A percentile compares a stretch with the other conserved stretches of the same genome.
phyloP scores from a whole-genome alignment of 257 asterid genomes.

The Capsicum chinense region DNA sequence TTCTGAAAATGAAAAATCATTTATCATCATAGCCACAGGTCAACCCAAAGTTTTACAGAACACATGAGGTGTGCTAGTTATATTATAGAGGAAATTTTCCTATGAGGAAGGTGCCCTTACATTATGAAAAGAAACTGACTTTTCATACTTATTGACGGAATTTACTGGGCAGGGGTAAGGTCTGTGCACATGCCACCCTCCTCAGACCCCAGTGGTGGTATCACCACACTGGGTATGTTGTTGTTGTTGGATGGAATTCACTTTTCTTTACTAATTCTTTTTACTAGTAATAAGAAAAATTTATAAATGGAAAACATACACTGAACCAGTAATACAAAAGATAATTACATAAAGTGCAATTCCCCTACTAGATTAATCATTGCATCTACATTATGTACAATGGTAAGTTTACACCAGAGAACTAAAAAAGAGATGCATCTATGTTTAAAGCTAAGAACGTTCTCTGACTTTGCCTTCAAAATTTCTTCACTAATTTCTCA shows the following conservation, averaged over 20 bases:
- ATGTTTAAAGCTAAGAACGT: too few species aligned
- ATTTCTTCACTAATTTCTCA: neutral
- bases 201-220: too few species aligned
- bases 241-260: neutral
- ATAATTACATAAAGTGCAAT: neutral
- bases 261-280: neutral
- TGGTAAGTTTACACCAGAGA: neutral
- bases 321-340: neutral
- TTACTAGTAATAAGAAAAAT: neutral
- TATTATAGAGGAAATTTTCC: neutral
- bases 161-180: neutral
- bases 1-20: constrained; percentile 4
- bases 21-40: neutral
- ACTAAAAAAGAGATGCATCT: neutral
- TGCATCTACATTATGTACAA: neutral
- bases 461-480: neutral
- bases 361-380: neutral
- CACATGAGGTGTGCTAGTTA: neutral
- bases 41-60: neutral
- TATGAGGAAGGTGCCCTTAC: neutral
- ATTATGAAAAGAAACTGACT: neutral
- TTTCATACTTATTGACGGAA: neutral
- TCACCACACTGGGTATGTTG: too few species aligned
- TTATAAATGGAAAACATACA: neutral
- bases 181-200: too few species aligned